Percentiles rank a stretch among this genome's conserved stretches.
Evolutionary conservation across 2,329 filamentous ascomycete genomes (phyloP).

Genomic region (Curvularia sp.): DNA sequence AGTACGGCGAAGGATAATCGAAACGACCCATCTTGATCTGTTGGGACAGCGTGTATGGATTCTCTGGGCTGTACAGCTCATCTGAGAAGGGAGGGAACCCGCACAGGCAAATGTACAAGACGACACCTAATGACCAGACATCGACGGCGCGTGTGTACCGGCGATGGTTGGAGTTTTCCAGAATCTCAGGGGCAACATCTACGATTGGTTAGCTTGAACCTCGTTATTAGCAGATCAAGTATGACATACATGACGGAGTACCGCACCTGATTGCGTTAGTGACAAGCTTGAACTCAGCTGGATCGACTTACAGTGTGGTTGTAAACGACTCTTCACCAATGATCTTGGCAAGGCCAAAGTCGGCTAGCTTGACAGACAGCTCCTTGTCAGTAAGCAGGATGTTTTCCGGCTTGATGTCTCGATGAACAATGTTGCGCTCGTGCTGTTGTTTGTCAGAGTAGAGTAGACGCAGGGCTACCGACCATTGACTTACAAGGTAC

Average conservation of each 20-base stretch:
- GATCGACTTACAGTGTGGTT: constrained; percentile 73
- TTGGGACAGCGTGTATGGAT: constrained; percentile 84
- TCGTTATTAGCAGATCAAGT: background rate
- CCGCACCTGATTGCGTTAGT: constrained; percentile 65
- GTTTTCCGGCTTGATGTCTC: constrained; percentile 97
- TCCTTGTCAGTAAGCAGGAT: constrained; percentile 88
- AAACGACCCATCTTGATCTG: constrained; percentile 90
- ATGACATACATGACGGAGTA: constrained; percentile 77
- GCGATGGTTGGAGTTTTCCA: constrained; percentile 79
- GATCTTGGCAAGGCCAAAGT: constrained; percentile 97
- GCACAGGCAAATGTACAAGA: constrained; percentile 95
- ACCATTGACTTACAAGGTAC: constrained; percentile 74
- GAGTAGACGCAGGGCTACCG: background rate
- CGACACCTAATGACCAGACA: constrained; percentile 96
- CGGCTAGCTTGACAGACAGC: constrained; percentile 86
- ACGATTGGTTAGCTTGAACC: constrained; percentile 31
- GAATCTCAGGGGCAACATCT: constrained; percentile 93
- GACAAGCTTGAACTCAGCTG: background rate
- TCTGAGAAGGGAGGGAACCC: constrained; percentile 98
- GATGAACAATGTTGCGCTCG: constrained; percentile 94
- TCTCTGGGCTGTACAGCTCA: constrained; percentile 80
- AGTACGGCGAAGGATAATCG: constrained; percentile 96
- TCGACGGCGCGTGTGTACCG: constrained; percentile 96
- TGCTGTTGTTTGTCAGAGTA: constrained; percentile 66
- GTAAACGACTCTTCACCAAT: constrained; percentile 99